phyloP scores from a whole-genome alignment of 306 rosid species.

The Phaseolus lunatus region DNA sequence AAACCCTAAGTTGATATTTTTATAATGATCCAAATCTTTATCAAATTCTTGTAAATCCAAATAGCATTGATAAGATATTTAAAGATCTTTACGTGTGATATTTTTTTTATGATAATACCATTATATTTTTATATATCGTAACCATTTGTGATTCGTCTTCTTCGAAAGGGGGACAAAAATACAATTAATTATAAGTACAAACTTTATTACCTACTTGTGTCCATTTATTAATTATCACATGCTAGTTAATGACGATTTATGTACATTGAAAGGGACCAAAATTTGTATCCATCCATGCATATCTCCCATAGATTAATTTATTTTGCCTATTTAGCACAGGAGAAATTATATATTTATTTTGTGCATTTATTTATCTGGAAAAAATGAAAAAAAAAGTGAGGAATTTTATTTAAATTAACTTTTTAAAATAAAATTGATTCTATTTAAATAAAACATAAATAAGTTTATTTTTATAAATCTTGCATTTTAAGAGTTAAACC shows the following conservation, averaged over 20 bases:
- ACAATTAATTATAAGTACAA: neutral
- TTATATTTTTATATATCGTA: neutral
- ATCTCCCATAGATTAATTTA: neutral
- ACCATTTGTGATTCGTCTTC: neutral
- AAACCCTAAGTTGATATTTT: no score
- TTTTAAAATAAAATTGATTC: no score
- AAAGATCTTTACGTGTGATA: no score
- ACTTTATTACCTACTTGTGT: neutral
- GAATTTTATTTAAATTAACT: neutral
- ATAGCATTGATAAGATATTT: neutral
- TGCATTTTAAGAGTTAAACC: no score
- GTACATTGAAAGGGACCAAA: neutral
- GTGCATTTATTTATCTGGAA: neutral
- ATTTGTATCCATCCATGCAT: neutral
- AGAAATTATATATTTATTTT: neutral
- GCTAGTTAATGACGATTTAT: neutral
- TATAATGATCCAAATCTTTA: no score
- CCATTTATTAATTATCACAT: neutral
- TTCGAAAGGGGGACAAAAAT: neutral
- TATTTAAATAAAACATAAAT: neutral
- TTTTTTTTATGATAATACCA: neutral
- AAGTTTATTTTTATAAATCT: neutral
- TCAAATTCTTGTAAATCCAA: no score
- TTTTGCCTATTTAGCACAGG: neutral
- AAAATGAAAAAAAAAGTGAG: no score